Evolutionary conservation across 192 early-diverging fungal genomes (phyloP), one percentile per base, ranked within the genome.

Genomic region (Kickxella alabastrina): DNA sequence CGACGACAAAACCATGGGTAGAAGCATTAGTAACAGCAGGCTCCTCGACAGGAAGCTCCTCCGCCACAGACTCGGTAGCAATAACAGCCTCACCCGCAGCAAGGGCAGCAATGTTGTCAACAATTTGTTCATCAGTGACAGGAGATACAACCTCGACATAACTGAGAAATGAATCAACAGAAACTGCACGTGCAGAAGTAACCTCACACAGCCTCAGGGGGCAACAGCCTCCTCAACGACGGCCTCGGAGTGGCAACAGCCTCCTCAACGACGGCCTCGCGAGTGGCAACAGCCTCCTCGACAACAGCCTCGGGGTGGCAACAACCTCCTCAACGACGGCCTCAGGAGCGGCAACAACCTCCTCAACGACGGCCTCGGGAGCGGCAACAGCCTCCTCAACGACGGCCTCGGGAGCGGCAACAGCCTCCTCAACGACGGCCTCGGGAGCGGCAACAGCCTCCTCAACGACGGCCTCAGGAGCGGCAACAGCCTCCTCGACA

Each of bases 311-410:
- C n/a, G n/a, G n/a, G n/a, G 35, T 36, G 35, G 35, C 35, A 36
- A 36, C n/a, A n/a, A n/a, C n/a, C n/a, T n/a, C n/a, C n/a, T n/a
- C n/a, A n/a, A n/a, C n/a, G n/a, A n/a, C n/a, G 13, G 35, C 35
- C 35, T 36, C 35, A n/a, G 35, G 13, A 36, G 35, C 3, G 13
- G 15, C 35, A 44, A n/a, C n/a, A n/a, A n/a, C n/a, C n/a, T n/a
- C n/a, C n/a, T n/a, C n/a, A n/a, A n/a, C n/a, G n/a, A n/a, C 43
- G 10, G 43, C 6, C 54, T 56, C 43, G 6, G 31, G n/a, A 31
- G 37, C 38, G 42, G 15, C 12, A 34, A 19, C 28, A 26, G 15
- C 13, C 38, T 31, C 37, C 14, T 10, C 19, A 35, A 26, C 29
- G 3, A 14, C 19, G 1, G 13, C 43, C 3, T 47, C 54, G 1